Evolutionary conservation across 306 rosid genomes (phyloP).

Genomic region (Sophora flavescens): DNA sequence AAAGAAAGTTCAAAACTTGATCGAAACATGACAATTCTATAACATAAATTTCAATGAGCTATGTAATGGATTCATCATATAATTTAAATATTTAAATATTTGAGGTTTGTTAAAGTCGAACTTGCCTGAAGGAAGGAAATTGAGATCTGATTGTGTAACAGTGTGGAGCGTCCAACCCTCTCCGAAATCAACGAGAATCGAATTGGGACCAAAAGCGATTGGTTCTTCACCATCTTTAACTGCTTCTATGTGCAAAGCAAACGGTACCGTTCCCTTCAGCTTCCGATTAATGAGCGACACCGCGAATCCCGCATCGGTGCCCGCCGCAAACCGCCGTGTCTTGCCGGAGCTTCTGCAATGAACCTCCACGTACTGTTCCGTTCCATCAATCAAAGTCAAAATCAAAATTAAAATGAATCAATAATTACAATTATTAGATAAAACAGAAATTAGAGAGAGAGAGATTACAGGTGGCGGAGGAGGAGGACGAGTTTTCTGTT

Average conservation of each 20-base stretch:
- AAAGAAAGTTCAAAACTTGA: not conserved
- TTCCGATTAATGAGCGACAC: conserved; percentile 64
- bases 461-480: conserved; percentile 5
- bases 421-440: not conserved
- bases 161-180: conserved; percentile 72
- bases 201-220: conserved; percentile 72
- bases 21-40: not conserved
- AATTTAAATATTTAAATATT: no score
- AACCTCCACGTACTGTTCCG: conserved; percentile 65
- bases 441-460: not conserved
- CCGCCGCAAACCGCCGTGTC: conserved; percentile 72
- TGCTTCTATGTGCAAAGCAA: conserved; percentile 71
- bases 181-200: conserved; percentile 64
- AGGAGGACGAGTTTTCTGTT: not conserved
- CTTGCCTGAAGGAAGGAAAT: conserved; percentile 40
- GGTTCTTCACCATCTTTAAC: conserved; percentile 71
- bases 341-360: conserved; percentile 65
- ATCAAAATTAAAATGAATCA: not conserved
- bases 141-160: conserved; percentile 46
- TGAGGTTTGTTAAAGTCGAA: not conserved
- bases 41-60: not conserved
- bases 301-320: conserved; percentile 77
- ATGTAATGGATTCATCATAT: not conserved
- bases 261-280: conserved; percentile 42
- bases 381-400: conserved; percentile 5